Base-by-base conservation (phyloP, 176 grass and related monocot genomes). In the Guadua angustifolia region DNA sequence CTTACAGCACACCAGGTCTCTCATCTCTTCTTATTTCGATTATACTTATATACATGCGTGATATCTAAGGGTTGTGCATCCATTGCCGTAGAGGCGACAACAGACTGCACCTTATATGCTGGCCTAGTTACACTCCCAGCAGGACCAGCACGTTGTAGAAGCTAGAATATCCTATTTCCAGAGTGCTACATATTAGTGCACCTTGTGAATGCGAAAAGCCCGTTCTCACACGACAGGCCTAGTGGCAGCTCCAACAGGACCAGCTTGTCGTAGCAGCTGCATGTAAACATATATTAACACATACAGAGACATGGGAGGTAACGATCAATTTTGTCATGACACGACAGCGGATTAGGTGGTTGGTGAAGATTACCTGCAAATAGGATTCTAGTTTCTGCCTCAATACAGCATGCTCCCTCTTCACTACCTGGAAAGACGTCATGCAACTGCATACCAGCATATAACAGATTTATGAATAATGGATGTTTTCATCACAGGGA, bases 361-460 rank as follows among this genome's bases (percentile, higher is more conserved):
- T 7, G 25, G 11, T 12, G 66, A 87, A 22, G 46, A 46, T 75
- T 90, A 99, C 97, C 93, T 99, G 97, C 82, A 99, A 99, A 88
- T 99, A 99, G 69, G 91, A 88, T 81, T 99, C 97, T 66, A 99
- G 80, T 80, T 99, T 99, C 74, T 96, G 88, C 75, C 89, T 92
- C 77, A 99, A 73, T 74, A 56, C 44, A 63, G 78, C 79, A 59
- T 99, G 97, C 81, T 99, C 97, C 81, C 88, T 94, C 88, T 99
- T 96, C 68, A 95, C 74, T 84, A 92, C 94, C 81, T 94, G 93
- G 80, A 94, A 92, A 66, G 89, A 99, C 79, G 53, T 88, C 74
- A 79, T 66, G 79, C 97, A 99, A 82, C 97, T 99, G 93, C 75
- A 90, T 60, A 79, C 9, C 43, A 66, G 46, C 88, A 74, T 24